Evolutionary conservation across 164 flowering plant genomes (phyloP).

Genomic region (Stephania cephalantha): DNA sequence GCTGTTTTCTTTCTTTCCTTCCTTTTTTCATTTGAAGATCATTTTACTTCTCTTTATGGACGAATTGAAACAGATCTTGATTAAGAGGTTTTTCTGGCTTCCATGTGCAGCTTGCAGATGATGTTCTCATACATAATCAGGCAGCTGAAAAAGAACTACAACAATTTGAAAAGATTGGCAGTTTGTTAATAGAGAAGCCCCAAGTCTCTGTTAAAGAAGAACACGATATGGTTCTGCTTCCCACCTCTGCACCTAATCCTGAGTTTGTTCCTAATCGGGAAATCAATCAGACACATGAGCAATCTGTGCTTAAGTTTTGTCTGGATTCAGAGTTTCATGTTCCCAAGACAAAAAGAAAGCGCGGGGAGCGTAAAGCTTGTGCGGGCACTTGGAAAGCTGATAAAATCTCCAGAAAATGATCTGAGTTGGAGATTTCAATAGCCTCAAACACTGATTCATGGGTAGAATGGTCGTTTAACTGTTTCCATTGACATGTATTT

Average conservation of each 20-base stretch:
- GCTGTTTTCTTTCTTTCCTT: background rate
- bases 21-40: no score
- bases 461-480: background rate
- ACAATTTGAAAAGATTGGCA: constrained; percentile 17
- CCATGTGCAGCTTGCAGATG: constrained; percentile 51
- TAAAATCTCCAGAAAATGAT: constrained; percentile 20
- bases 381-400: constrained; percentile 43
- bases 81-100: background rate
- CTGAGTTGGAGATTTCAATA: constrained; percentile 13
- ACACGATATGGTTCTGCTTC: constrained; percentile 23
- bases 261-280: constrained; percentile 17
- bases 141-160: constrained; percentile 33
- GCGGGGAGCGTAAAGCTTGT: constrained; percentile 70
- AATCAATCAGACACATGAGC: constrained; percentile 17
- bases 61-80: background rate
- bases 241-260: constrained; percentile 15
- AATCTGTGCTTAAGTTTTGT: constrained; percentile 29
- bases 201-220: constrained; percentile 24
- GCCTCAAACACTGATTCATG: background rate
- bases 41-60: background rate
- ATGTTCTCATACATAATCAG: constrained; percentile 36
- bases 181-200: constrained; percentile 21
- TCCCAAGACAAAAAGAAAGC: constrained; percentile 62
- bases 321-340: constrained; percentile 37
- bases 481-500: background rate